A percentile compares a stretch with the other conserved stretches of the same genome.
These are phyloP conservation scores for Amaranthus hypochondriacus DNA, from an alignment of 148 eudicot genomes.

Conservation along the genomic window DNA sequence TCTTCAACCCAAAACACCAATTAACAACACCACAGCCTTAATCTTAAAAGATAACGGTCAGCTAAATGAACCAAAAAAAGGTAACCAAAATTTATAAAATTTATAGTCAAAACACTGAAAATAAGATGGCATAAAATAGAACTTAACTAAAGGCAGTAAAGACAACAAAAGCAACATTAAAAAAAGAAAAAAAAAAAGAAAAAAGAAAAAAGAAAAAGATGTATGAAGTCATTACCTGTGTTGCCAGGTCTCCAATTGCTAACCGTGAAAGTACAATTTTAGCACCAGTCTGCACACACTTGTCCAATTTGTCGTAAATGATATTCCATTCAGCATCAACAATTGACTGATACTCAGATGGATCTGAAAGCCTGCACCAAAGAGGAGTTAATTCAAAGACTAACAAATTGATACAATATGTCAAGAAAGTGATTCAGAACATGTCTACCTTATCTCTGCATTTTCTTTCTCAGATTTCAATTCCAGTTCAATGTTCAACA, in stretches of 20 bases:
- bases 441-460: conserved; percentile 83
- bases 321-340: conserved; percentile 99
- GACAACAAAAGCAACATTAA: too few species aligned
- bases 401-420: background rate
- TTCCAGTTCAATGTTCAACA: conserved; percentile 89
- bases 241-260: conserved; percentile 94
- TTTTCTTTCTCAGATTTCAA: conserved; percentile 98
- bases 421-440: background rate
- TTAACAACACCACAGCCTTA: too few species aligned
- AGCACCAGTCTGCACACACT: conserved; percentile 95
- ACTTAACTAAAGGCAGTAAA: too few species aligned
- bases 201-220: too few species aligned
- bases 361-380: conserved; percentile 73
- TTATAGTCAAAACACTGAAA: too few species aligned
- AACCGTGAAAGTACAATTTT: conserved; percentile 95
- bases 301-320: conserved; percentile 91
- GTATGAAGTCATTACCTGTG: conserved; percentile 55
- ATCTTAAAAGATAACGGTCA: too few species aligned
- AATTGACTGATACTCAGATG: conserved; percentile 89
- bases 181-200: too few species aligned
- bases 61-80: too few species aligned
- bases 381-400: conserved; percentile 7
- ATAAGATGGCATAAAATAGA: too few species aligned
- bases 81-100: too few species aligned
- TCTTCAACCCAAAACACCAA: too few species aligned